A percentile compares a stretch with the other conserved stretches of the same genome.
Evolutionary conservation across 768 basidiomycete genomes (phyloP).

Genomic region (Serendipita vermifera): DNA sequence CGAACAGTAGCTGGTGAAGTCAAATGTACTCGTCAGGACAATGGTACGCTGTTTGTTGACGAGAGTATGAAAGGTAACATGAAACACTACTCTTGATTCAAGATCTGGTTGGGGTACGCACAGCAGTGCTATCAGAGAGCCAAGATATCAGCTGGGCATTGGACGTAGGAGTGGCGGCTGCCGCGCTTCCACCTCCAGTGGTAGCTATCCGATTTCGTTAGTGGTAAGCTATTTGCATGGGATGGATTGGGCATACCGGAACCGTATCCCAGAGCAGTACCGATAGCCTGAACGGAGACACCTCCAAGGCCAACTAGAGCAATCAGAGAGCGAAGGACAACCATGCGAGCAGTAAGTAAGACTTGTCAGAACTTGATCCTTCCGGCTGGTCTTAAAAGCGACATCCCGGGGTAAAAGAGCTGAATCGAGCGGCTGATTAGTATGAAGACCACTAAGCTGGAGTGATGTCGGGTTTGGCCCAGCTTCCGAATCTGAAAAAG

Average conservation of each 20-base stretch:
- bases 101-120: not conserved
- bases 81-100: too few species aligned
- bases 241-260: not conserved
- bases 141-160: conserved; percentile 8
- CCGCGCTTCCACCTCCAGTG: conserved; percentile 6
- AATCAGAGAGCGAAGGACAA: too few species aligned
- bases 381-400: too few species aligned
- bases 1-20: conserved; percentile 7
- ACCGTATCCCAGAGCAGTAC: conserved; percentile 8
- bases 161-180: conserved; percentile 9
- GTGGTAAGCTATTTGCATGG: not conserved
- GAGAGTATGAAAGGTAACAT: not conserved
- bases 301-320: too few species aligned
- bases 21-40: conserved; percentile 5
- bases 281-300: conserved; percentile 7
- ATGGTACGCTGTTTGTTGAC: not conserved
- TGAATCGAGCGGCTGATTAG: too few species aligned
- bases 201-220: not conserved
- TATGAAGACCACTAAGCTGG: too few species aligned
- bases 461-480: too few species aligned
- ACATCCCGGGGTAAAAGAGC: too few species aligned
- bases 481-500: too few species aligned
- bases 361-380: too few species aligned
- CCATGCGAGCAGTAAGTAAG: too few species aligned
- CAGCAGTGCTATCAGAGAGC: conserved; percentile 10